A percentile compares a stretch with the other conserved stretches of the same genome.
Conservation (phyloP, 2,329 filamentous ascomycete genomes). For the Neophaeococcomyces aloes region DNA sequence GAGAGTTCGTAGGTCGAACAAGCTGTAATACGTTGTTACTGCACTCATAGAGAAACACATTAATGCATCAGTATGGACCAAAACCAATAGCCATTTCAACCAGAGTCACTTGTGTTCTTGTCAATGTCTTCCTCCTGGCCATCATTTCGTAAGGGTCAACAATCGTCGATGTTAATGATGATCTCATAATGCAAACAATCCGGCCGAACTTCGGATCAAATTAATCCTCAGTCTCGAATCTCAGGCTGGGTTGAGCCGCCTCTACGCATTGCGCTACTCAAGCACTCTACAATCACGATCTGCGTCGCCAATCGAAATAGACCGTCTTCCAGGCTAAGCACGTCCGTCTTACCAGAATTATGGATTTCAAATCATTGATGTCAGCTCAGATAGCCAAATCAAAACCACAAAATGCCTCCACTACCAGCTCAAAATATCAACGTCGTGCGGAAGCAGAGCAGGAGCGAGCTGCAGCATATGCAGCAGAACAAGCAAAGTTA, state of each 20-base stretch:
- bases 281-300: no score
- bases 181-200: constrained; percentile 1
- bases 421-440: constrained; percentile 54
- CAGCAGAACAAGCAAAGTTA: constrained; percentile 65
- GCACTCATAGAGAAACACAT: background rate
- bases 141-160: no score
- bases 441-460: constrained; percentile 81
- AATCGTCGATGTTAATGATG: no score
- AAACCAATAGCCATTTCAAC: background rate
- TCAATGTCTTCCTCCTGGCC: background rate
- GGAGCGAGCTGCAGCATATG: constrained; percentile 67
- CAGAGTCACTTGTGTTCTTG: background rate
- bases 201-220: background rate
- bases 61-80: no score
- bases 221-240: background rate
- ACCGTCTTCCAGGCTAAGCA: no score
- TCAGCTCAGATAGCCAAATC: constrained; percentile 80
- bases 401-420: constrained; percentile 43
- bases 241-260: background rate
- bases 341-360: constrained; percentile 30
- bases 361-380: constrained; percentile 96
- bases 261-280: background rate
- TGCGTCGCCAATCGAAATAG: no score
- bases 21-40: background rate
- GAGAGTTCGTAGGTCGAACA: background rate